A percentile compares a stretch with the other conserved stretches of the same genome.
Conservation (phyloP, 768 basidiomycete species). For the Rossbeevera mucosa region DNA sequence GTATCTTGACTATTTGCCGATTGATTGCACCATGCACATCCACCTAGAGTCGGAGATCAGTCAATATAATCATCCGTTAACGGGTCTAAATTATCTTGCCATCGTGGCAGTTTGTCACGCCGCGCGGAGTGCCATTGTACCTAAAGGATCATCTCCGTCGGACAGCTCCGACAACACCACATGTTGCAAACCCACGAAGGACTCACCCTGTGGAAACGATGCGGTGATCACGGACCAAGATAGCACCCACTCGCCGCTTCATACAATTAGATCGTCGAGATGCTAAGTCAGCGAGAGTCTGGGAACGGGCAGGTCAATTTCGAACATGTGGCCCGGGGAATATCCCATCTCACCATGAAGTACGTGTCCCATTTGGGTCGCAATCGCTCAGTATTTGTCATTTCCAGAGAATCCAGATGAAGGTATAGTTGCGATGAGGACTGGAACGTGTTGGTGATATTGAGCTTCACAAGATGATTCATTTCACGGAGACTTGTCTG, state of each 20-base stretch:
- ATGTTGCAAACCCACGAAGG: background rate
- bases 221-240: conserved; percentile 81
- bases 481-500: conserved; percentile 18
- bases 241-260: conserved; percentile 94
- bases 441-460: conserved; percentile 61
- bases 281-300: conserved; percentile 88
- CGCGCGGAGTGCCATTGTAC: conserved; percentile 95
- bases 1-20: conserved; percentile 42
- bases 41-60: conserved; percentile 72
- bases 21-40: conserved; percentile 78
- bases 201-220: conserved; percentile 74
- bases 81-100: conserved; percentile 9
- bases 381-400: conserved; percentile 68
- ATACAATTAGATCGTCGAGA: conserved; percentile 92
- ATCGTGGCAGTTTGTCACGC: conserved; percentile 76
- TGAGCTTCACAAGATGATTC: conserved; percentile 52
- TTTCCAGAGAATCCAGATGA: conserved; percentile 64
- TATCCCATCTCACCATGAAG: conserved; percentile 78
- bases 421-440: conserved; percentile 48
- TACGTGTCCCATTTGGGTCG: conserved; percentile 94
- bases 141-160: conserved; percentile 34
- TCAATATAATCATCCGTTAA: conserved; percentile 23
- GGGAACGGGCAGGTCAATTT: conserved; percentile 8
- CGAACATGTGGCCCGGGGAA: background rate
- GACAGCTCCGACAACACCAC: conserved; percentile 2